phyloP scores from a whole-genome alignment of 2,329 filamentous ascomycete species.

The Samsoniella hepiali region DNA sequence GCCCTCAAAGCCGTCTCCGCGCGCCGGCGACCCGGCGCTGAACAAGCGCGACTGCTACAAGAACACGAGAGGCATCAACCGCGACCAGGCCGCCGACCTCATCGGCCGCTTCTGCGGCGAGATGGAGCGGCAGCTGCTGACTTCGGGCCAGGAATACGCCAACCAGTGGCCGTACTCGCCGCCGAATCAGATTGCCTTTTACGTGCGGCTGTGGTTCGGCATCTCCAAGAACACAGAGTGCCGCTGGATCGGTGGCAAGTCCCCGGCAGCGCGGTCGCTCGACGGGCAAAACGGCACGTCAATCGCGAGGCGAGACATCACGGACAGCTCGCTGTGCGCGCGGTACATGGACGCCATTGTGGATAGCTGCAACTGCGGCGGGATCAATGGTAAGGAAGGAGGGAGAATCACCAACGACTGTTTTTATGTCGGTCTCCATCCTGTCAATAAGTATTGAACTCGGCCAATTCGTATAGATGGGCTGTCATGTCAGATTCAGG shows the following conservation, averaged over 20 bases:
- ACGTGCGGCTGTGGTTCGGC: slow-evolving; percentile 9
- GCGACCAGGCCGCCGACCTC: not conserved
- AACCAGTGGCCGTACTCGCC: slow-evolving; percentile 1
- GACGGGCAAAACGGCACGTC: not conserved
- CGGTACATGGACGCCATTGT: not conserved
- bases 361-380: slow-evolving; percentile 10
- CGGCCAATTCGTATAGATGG: slow-evolving; percentile 1
- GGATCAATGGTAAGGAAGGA: slow-evolving; percentile 3
- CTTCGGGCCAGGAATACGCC: slow-evolving; percentile 3
- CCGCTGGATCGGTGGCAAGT: slow-evolving; percentile 6
- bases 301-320: slow-evolving; percentile 3
- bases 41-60: slow-evolving; percentile 4
- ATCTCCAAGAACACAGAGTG: slow-evolving; percentile 4
- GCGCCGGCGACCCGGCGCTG: not conserved
- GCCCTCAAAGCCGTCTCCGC: not conserved
- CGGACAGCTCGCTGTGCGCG: not conserved
- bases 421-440: slow-evolving; percentile 3
- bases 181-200: not conserved
- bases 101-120: slow-evolving; percentile 1
- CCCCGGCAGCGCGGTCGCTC: not conserved
- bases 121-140: slow-evolving; percentile 7
- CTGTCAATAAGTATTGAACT: slow-evolving; percentile 7
- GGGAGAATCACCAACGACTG: not conserved
- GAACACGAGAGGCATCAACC: not conserved
- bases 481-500: not conserved